Conservation (phyloP, 106 monocot genomes). For the Agapanthus africanus region DNA sequence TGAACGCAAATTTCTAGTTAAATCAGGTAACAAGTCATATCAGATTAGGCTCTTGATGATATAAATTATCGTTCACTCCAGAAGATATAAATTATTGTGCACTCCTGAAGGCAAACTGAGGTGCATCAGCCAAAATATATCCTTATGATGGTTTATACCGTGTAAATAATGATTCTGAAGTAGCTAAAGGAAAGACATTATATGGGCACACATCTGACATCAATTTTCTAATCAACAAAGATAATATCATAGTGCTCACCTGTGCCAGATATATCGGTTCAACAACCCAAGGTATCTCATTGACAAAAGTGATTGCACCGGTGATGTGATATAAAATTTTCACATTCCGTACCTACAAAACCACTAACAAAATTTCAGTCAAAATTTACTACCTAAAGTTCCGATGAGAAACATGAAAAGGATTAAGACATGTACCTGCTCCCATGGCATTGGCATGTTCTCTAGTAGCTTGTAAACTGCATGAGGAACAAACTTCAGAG, state of each 20-base stretch:
- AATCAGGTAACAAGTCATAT: background rate
- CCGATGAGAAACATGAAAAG: background rate
- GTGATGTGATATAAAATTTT: slow-evolving; percentile 96
- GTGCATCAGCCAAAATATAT: background rate
- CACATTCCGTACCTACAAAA: slow-evolving; percentile 89
- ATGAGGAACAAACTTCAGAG: slow-evolving; percentile 90
- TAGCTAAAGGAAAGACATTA: background rate
- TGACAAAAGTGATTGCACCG: slow-evolving; percentile 94
- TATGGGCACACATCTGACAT: background rate
- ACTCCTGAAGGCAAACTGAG: background rate
- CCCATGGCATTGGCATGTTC: slow-evolving; percentile 99
- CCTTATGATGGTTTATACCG: background rate
- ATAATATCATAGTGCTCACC: slow-evolving; percentile 25
- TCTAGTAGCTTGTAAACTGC: slow-evolving; percentile 97
- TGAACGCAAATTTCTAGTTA: background rate
- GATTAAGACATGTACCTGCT: slow-evolving; percentile 44
- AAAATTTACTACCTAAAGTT: background rate
- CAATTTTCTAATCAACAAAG: background rate
- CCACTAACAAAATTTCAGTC: background rate
- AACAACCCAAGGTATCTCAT: slow-evolving; percentile 97
- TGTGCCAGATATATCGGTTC: slow-evolving; percentile 97
- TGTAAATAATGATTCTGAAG: background rate
- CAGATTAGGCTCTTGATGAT: background rate
- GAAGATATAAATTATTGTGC: too few relatives aligned
- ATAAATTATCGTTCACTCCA: background rate